Evolutionary conservation across 352 stramenopile species (phyloP).

Genomic region (Phytopythium helicoides): DNA sequence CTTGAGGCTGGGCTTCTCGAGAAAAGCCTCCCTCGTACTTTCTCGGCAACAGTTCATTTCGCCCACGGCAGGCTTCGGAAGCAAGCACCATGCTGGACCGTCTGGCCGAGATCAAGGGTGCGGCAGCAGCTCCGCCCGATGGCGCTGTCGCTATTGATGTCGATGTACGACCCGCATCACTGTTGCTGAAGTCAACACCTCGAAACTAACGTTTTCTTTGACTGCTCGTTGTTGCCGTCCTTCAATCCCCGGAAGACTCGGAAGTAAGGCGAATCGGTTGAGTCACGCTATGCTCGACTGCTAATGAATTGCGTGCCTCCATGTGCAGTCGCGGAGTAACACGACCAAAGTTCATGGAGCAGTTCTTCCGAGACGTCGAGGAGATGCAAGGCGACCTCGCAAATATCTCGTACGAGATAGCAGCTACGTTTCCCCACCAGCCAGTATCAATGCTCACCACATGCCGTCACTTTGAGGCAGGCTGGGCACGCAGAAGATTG

Average conservation of each 20-base stretch:
- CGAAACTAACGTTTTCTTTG: background rate
- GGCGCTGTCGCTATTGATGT: constrained; percentile 62
- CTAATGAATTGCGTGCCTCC: background rate
- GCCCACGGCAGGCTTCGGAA: too few species aligned
- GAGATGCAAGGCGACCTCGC: constrained; percentile 93
- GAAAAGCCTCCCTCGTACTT: too few species aligned
- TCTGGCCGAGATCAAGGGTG: constrained; percentile 72
- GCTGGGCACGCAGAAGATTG: constrained; percentile 90
- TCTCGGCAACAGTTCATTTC: too few species aligned
- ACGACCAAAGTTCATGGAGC: constrained; percentile 91
- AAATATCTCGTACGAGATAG: constrained; percentile 65
- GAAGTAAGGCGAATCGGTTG: too few species aligned
- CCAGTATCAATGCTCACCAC: background rate
- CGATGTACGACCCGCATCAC: constrained; percentile 27
- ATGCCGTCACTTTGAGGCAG: constrained; percentile 18
- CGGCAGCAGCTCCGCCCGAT: constrained; percentile 16
- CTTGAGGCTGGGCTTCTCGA: too few species aligned
- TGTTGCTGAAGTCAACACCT: background rate
- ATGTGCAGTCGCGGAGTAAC: constrained; percentile 39
- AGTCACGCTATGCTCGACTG: too few species aligned
- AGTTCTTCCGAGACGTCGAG: constrained; percentile 96
- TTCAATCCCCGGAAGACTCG: background rate
- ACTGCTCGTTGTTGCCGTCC: background rate
- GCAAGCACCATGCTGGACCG: constrained; percentile 52
- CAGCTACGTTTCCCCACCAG: background rate